phyloP scores from a whole-genome alignment of 495 filamentous ascomycete genomes.

The Polyplosphaeria fusca region DNA sequence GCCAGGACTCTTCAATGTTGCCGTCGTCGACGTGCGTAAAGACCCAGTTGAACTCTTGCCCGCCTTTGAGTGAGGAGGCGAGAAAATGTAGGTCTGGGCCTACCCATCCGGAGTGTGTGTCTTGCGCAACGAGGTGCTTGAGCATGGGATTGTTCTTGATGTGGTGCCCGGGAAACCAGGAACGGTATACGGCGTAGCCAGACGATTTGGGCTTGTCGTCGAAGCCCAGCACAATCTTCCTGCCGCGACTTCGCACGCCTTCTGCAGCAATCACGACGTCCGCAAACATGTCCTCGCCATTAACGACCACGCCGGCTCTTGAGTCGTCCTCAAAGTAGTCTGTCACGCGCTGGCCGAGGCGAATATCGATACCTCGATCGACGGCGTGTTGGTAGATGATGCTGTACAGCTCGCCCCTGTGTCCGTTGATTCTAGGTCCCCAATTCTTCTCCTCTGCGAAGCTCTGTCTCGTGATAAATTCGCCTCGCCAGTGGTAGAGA shows the following conservation, averaged over 20 bases:
- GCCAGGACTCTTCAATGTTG: constrained; percentile 39
- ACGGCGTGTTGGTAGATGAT: constrained; percentile 57
- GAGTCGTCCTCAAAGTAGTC: constrained; percentile 60
- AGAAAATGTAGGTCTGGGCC: constrained; percentile 42
- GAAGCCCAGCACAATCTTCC: constrained; percentile 60
- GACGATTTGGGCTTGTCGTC: constrained; percentile 59
- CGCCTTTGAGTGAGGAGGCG: constrained; percentile 34
- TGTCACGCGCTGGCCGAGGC: constrained; percentile 52
- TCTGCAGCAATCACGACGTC: constrained; percentile 64
- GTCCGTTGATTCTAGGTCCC: constrained; percentile 55
- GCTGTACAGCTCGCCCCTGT: constrained; percentile 61
- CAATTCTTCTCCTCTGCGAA: constrained; percentile 42
- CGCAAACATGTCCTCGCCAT: constrained; percentile 50
- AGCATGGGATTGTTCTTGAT: constrained; percentile 31
- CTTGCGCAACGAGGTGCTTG: constrained; percentile 33
- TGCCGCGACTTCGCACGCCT: constrained; percentile 57
- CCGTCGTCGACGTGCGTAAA: constrained; percentile 40
- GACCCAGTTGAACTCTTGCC: constrained; percentile 41
- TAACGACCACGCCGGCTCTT: constrained; percentile 54
- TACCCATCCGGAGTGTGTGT: constrained; percentile 36
- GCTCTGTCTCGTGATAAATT: constrained; percentile 41
- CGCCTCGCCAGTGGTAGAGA: constrained; percentile 44
- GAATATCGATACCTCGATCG: constrained; percentile 55
- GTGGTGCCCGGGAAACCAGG: constrained; percentile 33
- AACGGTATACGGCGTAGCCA: constrained; percentile 56